Evolutionary conservation across 148 eudicot species (phyloP).

Genomic region (Camellia lanceoleosa): DNA sequence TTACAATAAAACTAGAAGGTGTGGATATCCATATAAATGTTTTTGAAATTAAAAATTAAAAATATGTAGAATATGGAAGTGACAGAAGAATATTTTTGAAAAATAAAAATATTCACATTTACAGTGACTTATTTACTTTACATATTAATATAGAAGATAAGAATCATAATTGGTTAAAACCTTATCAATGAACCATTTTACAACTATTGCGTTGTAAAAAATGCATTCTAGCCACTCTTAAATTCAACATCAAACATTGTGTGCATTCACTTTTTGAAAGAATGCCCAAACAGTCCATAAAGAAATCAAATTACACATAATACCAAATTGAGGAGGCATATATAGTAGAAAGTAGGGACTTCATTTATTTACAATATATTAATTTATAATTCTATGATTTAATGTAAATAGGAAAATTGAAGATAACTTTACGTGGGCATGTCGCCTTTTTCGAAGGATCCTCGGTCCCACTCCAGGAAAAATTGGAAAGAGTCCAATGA

Average conservation of each 20-base stretch:
- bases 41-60: too few species aligned
- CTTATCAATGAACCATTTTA: background rate
- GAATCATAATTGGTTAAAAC: background rate
- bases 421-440: background rate
- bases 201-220: too few species aligned
- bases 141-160: too few species aligned
- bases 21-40: too few species aligned
- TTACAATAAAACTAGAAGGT: too few species aligned
- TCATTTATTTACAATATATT: background rate
- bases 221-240: too few species aligned
- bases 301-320: background rate
- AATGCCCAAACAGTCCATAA: slow-evolving; percentile 9
- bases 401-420: background rate
- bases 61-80: too few species aligned
- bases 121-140: too few species aligned
- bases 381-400: background rate
- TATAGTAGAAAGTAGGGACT: background rate
- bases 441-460: background rate
- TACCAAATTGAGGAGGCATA: too few species aligned
- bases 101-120: too few species aligned
- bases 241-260: background rate
- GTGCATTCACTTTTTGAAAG: background rate
- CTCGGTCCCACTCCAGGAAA: background rate
- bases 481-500: background rate
- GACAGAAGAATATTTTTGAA: too few species aligned